Evolutionary conservation across 129 eudicot species (phyloP).

Genomic region (Heracleum sosnowskyi): DNA sequence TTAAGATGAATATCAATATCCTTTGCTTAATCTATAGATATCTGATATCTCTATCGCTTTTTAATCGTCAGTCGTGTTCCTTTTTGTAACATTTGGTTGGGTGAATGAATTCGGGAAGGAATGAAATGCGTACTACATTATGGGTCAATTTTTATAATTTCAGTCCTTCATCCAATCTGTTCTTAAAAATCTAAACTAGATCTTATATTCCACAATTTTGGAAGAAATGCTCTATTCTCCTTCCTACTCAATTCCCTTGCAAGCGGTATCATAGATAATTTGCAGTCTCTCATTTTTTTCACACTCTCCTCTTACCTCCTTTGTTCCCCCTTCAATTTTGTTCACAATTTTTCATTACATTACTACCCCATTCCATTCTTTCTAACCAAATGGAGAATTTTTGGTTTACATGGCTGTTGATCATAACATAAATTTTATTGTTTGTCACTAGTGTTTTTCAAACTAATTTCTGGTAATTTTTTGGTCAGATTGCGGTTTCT

Average conservation of each 20-base stretch:
- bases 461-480: not conserved
- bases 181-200: not conserved
- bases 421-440: not conserved
- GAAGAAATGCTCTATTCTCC: not conserved
- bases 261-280: not conserved
- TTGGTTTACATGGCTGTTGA: not conserved
- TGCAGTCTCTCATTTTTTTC: not conserved
- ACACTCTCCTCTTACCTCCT: not conserved
- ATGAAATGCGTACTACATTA: not conserved
- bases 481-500: slow-evolving; percentile 68
- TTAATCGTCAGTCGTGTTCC: not conserved
- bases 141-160: not conserved
- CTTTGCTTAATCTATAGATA: no score
- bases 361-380: not conserved
- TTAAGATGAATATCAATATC: not conserved
- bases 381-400: not conserved
- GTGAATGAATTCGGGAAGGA: not conserved
- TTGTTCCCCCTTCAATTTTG: not conserved
- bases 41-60: not conserved
- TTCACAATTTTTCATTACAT: not conserved
- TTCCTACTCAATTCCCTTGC: not conserved
- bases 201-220: not conserved
- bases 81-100: not conserved
- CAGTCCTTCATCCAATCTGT: not conserved
- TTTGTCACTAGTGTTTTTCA: slow-evolving; percentile 1